Percentiles rank a stretch among this genome's conserved stretches.
phyloP scores from a whole-genome alignment of 306 rosid species.

The Begonia peltatifolia region DNA sequence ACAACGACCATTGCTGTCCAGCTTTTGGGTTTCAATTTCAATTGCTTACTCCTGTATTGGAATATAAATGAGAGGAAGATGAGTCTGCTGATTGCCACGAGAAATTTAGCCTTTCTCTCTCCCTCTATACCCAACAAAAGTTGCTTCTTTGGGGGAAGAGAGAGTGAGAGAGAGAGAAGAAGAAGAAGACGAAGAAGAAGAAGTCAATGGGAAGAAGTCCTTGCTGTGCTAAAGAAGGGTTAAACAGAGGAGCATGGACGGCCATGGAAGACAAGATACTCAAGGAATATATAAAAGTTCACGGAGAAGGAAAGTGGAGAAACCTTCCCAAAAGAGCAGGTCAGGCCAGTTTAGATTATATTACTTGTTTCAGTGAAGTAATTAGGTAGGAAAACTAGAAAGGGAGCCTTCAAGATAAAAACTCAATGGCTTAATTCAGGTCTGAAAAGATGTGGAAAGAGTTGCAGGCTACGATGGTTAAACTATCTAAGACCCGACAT shows the following conservation, averaged over 20 bases:
- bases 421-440: constrained; percentile 9
- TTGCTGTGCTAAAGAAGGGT: constrained; percentile 27
- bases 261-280: constrained; percentile 27
- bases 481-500: constrained; percentile 34
- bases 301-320: constrained; percentile 46
- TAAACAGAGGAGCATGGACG: constrained; percentile 40
- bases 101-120: too few species aligned
- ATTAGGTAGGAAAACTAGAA: too few species aligned
- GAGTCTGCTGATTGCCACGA: too few species aligned
- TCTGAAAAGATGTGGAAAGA: constrained; percentile 33
- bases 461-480: constrained; percentile 34
- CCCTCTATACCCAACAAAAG: too few species aligned
- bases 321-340: constrained; percentile 39
- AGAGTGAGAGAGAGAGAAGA: constrained; percentile 1
- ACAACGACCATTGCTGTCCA: too few species aligned
- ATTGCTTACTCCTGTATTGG: too few species aligned
- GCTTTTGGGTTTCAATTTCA: too few species aligned
- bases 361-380: too few species aligned
- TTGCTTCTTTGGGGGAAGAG: background rate
- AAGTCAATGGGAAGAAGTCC: constrained; percentile 35
- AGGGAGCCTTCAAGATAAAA: background rate
- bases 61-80: too few species aligned
- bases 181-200: constrained; percentile 1
- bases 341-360: background rate
- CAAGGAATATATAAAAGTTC: constrained; percentile 12